Evolutionary conservation across 208 protist species (phyloP), one percentile per base, ranked within the genome.

Genomic region (Vickermania spadyakhi): DNA sequence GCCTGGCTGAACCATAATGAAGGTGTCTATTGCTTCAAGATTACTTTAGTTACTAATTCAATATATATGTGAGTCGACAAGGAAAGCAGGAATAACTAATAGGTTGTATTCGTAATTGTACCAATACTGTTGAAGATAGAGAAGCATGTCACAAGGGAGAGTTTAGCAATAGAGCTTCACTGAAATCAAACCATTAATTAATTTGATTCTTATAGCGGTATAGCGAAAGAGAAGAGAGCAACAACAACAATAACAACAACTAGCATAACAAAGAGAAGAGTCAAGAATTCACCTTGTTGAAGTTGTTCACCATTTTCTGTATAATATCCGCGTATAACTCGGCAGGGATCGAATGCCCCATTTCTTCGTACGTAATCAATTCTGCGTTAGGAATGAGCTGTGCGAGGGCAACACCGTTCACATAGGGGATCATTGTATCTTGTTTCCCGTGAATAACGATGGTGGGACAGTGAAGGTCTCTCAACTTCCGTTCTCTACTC

Each of bases 401-500:
- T 0, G 75, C 70, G 26, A 85, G 64, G 28, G 73, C 68, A 49
- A 79, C 0, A 3, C 85, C 79, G 56, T 87, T 89, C 54, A 72
- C 60, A 26, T 73, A 71, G 0, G 85, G 85, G 1, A 92, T 54
- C 66, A 81, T 62, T 28, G 62, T 60, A 60, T 89, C 85, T 18
- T 49, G 3, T 55, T 75, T 72, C 18, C 81, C 85, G 54, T 92
- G 85, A 11, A 89, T 30, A 5, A 92, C 68, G 0, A 75, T 53
- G 26, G 60, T 59, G 2, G 75, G 65, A 11, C 65, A 51, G 1
- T 3, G 51, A 29, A 89, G 29, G 23, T 28, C 52, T 21, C 67
- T 68, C 30, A 92, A 67, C 0, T 28, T 72, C 1, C 66, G 60
- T n/a, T 61, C 77, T 1, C 81, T 75, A 52, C 75, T 79, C 26